These are phyloP conservation scores for Blechomonas ayalai DNA, from an alignment of 208 protist genomes.

Conservation along the genomic window DNA sequence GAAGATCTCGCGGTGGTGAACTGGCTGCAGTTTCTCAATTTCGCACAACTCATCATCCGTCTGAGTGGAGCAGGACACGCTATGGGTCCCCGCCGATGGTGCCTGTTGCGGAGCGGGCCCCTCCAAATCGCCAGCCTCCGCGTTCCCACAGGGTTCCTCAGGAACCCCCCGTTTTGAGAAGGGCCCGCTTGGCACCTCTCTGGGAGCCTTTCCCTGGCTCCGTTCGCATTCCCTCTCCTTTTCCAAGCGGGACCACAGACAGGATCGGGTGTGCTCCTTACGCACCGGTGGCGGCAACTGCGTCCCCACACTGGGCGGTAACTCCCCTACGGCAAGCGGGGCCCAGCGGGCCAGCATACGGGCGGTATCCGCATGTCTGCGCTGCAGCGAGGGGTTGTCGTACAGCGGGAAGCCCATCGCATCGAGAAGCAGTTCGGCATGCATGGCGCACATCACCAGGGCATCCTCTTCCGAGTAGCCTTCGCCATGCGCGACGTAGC, in stretches of 20 bases:
- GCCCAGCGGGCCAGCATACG: constrained; percentile 67
- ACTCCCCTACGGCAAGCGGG: constrained; percentile 13
- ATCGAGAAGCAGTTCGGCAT: constrained; percentile 80
- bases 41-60: constrained; percentile 75
- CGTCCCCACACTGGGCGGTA: constrained; percentile 10
- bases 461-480: constrained; percentile 54
- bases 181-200: neutral
- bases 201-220: neutral
- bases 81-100: neutral
- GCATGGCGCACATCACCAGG: constrained; percentile 63
- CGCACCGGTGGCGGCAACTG: constrained; percentile 68
- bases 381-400: constrained; percentile 60
- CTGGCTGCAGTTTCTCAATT: constrained; percentile 24
- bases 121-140: neutral
- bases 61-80: neutral
- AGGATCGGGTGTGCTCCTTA: constrained; percentile 37
- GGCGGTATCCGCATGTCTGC: constrained; percentile 66
- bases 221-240: constrained; percentile 7
- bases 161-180: neutral
- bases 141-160: neutral
- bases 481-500: constrained; percentile 60
- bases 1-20: constrained; percentile 48
- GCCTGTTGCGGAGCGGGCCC: neutral
- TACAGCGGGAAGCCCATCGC: constrained; percentile 61
- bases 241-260: constrained; percentile 37